Evolutionary conservation across 495 filamentous ascomycete species (phyloP).

Genomic region (Penicillium silybi): DNA sequence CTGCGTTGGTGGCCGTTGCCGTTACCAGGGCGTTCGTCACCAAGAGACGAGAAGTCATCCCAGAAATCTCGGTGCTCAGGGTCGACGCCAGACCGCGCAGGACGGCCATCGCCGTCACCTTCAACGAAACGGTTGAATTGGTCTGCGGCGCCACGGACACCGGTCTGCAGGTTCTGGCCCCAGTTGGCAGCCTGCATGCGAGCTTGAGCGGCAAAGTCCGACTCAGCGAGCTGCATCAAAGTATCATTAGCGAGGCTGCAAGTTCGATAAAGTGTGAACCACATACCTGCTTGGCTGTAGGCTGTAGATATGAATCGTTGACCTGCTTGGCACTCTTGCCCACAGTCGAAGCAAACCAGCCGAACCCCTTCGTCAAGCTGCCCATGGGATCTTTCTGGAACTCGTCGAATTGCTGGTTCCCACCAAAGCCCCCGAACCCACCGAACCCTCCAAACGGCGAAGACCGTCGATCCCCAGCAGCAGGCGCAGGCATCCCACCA

Average conservation of each 20-base stretch:
- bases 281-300: constrained; percentile 78
- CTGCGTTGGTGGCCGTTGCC: constrained; percentile 30
- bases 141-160: constrained; percentile 68
- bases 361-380: constrained; percentile 85
- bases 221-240: constrained; percentile 62
- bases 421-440: constrained; percentile 27
- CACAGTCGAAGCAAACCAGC: constrained; percentile 85
- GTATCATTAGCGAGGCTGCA: background rate
- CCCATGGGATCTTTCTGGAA: constrained; percentile 88
- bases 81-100: constrained; percentile 35
- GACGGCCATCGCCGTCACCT: constrained; percentile 44
- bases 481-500: constrained; percentile 52
- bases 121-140: constrained; percentile 82
- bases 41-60: constrained; percentile 70
- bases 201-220: constrained; percentile 84
- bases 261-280: background rate
- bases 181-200: constrained; percentile 63
- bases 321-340: constrained; percentile 83
- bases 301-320: constrained; percentile 85
- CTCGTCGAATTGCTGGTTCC: constrained; percentile 65
- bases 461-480: constrained; percentile 19
- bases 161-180: constrained; percentile 59
- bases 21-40: constrained; percentile 36
- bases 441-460: constrained; percentile 27
- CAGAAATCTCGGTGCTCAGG: constrained; percentile 82